Evolutionary conservation across 805 yeast genomes (phyloP).

Genomic region (Candida fluviatilis): DNA sequence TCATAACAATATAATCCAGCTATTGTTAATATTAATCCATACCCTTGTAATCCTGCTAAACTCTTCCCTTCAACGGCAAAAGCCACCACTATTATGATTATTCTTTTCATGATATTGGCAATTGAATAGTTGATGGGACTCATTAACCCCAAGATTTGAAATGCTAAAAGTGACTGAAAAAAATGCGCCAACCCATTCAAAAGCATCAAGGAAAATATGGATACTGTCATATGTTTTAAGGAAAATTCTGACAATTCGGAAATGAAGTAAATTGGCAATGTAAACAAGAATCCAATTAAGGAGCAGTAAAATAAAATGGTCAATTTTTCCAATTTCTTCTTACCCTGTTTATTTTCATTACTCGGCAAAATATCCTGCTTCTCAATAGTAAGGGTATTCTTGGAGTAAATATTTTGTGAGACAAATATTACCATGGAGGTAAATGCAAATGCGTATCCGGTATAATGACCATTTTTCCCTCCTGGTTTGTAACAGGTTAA

Average conservation of each 20-base stretch:
- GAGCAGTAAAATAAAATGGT: slow-evolving; percentile 73
- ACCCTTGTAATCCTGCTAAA: slow-evolving; percentile 26
- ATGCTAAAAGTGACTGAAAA: slow-evolving; percentile 68
- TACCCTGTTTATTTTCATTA: slow-evolving; percentile 9
- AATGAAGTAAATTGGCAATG: slow-evolving; percentile 62
- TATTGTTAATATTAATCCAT: slow-evolving; percentile 34
- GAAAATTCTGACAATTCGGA: slow-evolving; percentile 43
- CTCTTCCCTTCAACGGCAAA: slow-evolving; percentile 55
- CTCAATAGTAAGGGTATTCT: slow-evolving; percentile 56
- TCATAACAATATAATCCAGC: slow-evolving; percentile 40
- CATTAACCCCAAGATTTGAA: slow-evolving; percentile 66
- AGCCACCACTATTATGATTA: slow-evolving; percentile 64
- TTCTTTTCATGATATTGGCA: slow-evolving; percentile 73
- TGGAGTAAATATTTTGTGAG: slow-evolving; percentile 77
- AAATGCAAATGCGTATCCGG: slow-evolving; percentile 49
- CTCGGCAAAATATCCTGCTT: slow-evolving; percentile 19
- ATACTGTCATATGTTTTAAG: slow-evolving; percentile 25
- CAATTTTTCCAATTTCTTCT: slow-evolving; percentile 58
- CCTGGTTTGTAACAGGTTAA: slow-evolving; percentile 59
- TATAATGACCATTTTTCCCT: slow-evolving; percentile 17
- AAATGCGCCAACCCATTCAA: slow-evolving; percentile 72
- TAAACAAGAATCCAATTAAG: slow-evolving; percentile 59
- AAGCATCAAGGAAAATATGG: slow-evolving; percentile 37
- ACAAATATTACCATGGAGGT: slow-evolving; percentile 66
- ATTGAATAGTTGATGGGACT: slow-evolving; percentile 77